These are phyloP conservation scores for Boletus sp. DNA, from an alignment of 768 basidiomycete genomes.

Conservation along the genomic window DNA sequence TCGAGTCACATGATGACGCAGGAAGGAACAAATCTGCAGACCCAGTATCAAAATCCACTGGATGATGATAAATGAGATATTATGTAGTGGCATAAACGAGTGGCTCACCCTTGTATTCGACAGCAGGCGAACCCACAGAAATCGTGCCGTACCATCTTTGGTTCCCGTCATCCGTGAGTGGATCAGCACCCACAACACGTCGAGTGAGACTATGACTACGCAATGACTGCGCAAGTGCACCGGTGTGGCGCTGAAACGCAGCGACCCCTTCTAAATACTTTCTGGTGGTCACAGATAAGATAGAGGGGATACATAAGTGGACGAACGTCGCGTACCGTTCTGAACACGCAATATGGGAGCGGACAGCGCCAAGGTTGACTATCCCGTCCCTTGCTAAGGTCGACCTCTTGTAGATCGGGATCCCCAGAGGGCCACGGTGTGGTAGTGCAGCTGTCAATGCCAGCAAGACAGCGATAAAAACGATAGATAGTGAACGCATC, in stretches of 20 bases:
- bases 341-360: constrained; percentile 13
- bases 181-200: constrained; percentile 6
- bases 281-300: constrained; percentile 12
- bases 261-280: constrained; percentile 17
- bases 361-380: constrained; percentile 14
- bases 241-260: constrained; percentile 5
- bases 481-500: constrained; percentile 11
- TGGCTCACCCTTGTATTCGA: constrained; percentile 18
- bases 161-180: constrained; percentile 16
- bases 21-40: constrained; percentile 36
- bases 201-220: not conserved
- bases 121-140: constrained; percentile 23
- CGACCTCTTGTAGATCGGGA: constrained; percentile 18
- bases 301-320: not conserved
- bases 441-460: constrained; percentile 17
- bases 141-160: constrained; percentile 25
- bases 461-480: constrained; percentile 9
- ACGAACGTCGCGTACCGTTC: constrained; percentile 8
- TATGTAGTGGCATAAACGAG: not conserved
- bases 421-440: constrained; percentile 8
- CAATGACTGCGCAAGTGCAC: not conserved
- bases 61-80: not conserved
- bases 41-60: constrained; percentile 36
- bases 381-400: constrained; percentile 11
- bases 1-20: constrained; percentile 20